Evolutionary conservation across 768 basidiomycete genomes (phyloP).

Genomic region (Pulveroboletus ravenelii): DNA sequence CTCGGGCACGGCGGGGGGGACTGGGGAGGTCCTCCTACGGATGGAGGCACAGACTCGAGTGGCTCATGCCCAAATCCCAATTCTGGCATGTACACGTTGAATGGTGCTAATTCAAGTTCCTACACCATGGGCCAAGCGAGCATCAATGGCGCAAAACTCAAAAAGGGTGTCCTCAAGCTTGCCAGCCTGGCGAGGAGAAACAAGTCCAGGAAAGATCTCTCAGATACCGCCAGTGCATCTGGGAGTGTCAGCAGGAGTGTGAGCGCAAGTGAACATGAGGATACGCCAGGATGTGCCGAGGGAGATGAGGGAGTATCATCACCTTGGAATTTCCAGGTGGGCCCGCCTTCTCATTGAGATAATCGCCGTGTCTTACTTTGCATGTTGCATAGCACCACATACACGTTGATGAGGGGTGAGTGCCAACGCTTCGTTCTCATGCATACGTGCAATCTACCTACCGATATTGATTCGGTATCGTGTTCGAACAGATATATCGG

Average conservation of each 20-base stretch:
- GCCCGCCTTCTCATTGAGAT: slow-evolving; percentile 1
- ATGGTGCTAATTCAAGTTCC: slow-evolving; percentile 16
- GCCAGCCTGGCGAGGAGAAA: slow-evolving; percentile 32
- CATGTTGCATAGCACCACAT: slow-evolving; percentile 56
- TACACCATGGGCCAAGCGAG: slow-evolving; percentile 7
- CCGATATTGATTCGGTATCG: background rate
- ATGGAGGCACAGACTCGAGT: slow-evolving; percentile 26
- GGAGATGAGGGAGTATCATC: slow-evolving; percentile 61
- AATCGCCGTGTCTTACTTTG: background rate
- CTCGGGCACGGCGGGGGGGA: slow-evolving; percentile 8
- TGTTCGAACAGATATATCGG: slow-evolving; percentile 46
- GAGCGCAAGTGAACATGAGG: slow-evolving; percentile 14
- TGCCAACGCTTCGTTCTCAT: slow-evolving; percentile 8
- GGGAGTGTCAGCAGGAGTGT: slow-evolving; percentile 5
- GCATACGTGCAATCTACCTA: background rate
- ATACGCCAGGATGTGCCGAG: background rate
- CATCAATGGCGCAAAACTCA: slow-evolving; percentile 12
- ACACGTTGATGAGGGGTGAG: slow-evolving; percentile 72
- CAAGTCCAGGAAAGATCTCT: slow-evolving; percentile 28
- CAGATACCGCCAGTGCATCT: slow-evolving; percentile 16
- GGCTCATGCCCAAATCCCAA: slow-evolving; percentile 16
- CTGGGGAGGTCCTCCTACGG: slow-evolving; percentile 14
- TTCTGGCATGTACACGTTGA: slow-evolving; percentile 8
- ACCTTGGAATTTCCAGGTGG: slow-evolving; percentile 75
- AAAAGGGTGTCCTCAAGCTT: slow-evolving; percentile 35